phyloP scores from a whole-genome alignment of 768 basidiomycete genomes.

The Mycena leptocephala region DNA sequence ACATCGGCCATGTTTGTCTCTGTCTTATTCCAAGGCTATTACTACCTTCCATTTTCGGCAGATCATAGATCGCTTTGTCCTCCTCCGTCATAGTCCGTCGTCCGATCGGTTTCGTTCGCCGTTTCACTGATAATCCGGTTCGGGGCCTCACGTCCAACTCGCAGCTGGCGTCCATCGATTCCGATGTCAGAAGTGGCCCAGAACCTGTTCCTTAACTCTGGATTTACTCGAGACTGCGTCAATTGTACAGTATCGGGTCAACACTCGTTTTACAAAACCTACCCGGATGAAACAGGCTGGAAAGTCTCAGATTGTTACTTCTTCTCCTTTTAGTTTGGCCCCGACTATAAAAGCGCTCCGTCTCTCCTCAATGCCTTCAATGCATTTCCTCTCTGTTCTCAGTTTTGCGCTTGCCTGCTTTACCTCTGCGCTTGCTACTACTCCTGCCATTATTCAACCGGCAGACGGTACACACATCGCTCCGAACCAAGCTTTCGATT shows the following conservation, averaged over 20 bases:
- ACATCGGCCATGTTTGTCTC: conserved; percentile 30
- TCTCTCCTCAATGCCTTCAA: not conserved
- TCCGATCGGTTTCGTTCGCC: too few relatives aligned
- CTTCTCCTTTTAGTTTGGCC: not conserved
- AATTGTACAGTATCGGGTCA: too few relatives aligned
- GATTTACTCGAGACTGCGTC: not conserved
- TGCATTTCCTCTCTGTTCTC: conserved; percentile 8
- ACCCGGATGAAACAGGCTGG: not conserved
- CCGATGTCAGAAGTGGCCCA: too few relatives aligned
- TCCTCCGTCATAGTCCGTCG: too few relatives aligned
- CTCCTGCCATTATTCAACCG: conserved; percentile 39
- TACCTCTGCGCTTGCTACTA: not conserved
- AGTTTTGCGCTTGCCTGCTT: not conserved
- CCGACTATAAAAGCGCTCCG: not conserved
- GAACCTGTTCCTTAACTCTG: not conserved
- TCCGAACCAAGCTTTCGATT: conserved; percentile 58
- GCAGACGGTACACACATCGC: conserved; percentile 50
- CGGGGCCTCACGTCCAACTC: not conserved
- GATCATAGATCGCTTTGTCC: too few relatives aligned
- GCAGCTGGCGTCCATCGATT: not conserved
- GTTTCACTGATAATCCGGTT: too few relatives aligned
- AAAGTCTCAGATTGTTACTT: not conserved
- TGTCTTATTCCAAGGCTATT: not conserved
- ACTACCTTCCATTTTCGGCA: too few relatives aligned
- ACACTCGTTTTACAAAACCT: too few relatives aligned